These are phyloP conservation scores for Trichophyton verrucosum DNA, from an alignment of 2,329 filamentous ascomycete genomes.

Conservation along the genomic window DNA sequence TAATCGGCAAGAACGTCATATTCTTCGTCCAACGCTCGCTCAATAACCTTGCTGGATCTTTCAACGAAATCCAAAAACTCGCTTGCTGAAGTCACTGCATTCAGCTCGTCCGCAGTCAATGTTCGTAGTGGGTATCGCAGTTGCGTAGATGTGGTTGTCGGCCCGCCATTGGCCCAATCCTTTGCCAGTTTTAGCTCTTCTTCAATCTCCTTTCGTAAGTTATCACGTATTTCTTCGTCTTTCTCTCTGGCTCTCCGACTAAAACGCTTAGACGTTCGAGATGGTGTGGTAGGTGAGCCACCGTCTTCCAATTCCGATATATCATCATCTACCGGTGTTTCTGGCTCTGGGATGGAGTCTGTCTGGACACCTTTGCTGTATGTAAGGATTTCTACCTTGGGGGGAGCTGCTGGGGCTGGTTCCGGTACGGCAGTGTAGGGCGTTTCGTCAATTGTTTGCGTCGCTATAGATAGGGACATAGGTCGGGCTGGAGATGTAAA, in stretches of 20 bases:
- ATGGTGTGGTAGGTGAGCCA: slow-evolving; percentile 39
- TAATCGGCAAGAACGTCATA: slow-evolving; percentile 96
- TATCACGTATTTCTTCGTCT: slow-evolving; percentile 79
- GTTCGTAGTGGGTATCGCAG: slow-evolving; percentile 62
- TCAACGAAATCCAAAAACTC: slow-evolving; percentile 95
- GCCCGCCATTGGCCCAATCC: slow-evolving; percentile 25
- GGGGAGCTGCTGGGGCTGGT: slow-evolving; percentile 57
- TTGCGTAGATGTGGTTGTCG: slow-evolving; percentile 34
- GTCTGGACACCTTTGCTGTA: slow-evolving; percentile 98
- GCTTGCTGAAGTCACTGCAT: slow-evolving; percentile 78
- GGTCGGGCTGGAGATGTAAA: slow-evolving; percentile 29
- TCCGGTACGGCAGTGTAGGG: slow-evolving; percentile 68
- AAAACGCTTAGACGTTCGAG: slow-evolving; percentile 53
- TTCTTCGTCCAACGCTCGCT: slow-evolving; percentile 85
- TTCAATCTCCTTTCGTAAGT: slow-evolving; percentile 78
- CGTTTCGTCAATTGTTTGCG: slow-evolving; percentile 58
- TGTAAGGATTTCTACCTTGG: slow-evolving; percentile 64
- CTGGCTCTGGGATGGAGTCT: slow-evolving; percentile 51
- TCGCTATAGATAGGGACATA: slow-evolving; percentile 37
- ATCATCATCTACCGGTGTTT: slow-evolving; percentile 42
- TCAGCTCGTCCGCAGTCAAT: slow-evolving; percentile 71
- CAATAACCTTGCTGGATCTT: slow-evolving; percentile 90
- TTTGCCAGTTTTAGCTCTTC: slow-evolving; percentile 72
- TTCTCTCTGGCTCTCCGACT: slow-evolving; percentile 68
- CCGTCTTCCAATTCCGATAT: slow-evolving; percentile 53